These are phyloP conservation scores for Apophysomyces sp. DNA, from an alignment of 371 early-diverging fungal species.

Conservation along the genomic window DNA sequence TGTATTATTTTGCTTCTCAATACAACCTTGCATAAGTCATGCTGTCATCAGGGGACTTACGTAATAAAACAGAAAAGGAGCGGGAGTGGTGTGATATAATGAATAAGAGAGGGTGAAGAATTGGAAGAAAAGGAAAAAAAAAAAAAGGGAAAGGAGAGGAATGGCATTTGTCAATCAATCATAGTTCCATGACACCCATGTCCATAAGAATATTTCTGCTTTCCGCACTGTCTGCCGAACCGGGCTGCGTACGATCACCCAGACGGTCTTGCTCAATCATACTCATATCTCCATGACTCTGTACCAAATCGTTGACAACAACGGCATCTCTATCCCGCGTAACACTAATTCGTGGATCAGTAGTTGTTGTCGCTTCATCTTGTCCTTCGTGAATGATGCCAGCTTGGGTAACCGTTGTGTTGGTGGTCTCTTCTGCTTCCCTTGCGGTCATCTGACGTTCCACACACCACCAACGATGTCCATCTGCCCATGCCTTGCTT, in stretches of 20 bases:
- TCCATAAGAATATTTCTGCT: conserved; percentile 4
- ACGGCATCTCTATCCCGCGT: not conserved
- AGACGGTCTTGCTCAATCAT: conserved; percentile 6
- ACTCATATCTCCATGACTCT: conserved; percentile 5
- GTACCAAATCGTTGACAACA: not conserved
- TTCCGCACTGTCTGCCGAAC: conserved; percentile 5
- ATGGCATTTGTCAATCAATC: not conserved
- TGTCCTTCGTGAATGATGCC: not conserved
- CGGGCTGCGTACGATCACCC: not conserved
- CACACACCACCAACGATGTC: conserved; percentile 80
- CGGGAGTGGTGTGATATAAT: not conserved
- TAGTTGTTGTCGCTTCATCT: not conserved
- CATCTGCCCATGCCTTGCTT: conserved; percentile 73
- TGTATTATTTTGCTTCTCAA: conserved; percentile 1
- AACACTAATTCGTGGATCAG: not conserved
- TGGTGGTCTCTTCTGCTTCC: not conserved
- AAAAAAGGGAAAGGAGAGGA: not conserved
- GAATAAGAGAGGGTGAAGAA: not conserved
- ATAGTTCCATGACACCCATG: conserved; percentile 15
- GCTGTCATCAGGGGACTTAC: not conserved
- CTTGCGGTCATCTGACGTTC: conserved; percentile 41
- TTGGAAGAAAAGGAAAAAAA: not conserved
- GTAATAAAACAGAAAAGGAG: conserved; percentile 1
- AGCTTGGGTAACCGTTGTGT: not conserved
- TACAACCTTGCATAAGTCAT: conserved; percentile 1